Conservation (phyloP, 2,329 filamentous ascomycete genomes). For the Pyrenophora tritici-repentis region DNA sequence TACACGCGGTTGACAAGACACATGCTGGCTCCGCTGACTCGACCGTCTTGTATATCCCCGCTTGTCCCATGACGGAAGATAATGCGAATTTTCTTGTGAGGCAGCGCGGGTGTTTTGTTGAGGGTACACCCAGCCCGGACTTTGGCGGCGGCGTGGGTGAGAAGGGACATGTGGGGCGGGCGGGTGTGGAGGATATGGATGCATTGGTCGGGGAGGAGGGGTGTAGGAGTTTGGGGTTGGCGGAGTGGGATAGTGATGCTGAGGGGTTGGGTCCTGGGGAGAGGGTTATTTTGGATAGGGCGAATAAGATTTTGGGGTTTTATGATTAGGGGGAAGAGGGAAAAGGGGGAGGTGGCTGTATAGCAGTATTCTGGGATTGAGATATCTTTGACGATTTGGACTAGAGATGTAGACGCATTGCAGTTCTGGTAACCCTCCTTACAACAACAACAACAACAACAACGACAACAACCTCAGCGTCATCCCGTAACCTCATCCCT, state of each 20-base stretch:
- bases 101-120: conserved; percentile 72
- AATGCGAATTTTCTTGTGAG: conserved; percentile 73
- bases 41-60: conserved; percentile 86
- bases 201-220: conserved; percentile 53
- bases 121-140: conserved; percentile 59
- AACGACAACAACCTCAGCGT: too few species aligned
- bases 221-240: conserved; percentile 60
- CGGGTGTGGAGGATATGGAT: conserved; percentile 47
- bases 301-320: conserved; percentile 62
- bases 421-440: too few species aligned
- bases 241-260: conserved; percentile 55
- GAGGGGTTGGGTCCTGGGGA: conserved; percentile 57
- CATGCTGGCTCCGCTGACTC: conserved; percentile 75
- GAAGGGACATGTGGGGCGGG: conserved; percentile 52
- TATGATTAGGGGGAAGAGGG: conserved; percentile 17
- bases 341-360: too few species aligned
- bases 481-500: too few species aligned
- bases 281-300: conserved; percentile 55
- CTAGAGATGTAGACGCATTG: too few species aligned
- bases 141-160: conserved; percentile 68
- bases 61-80: conserved; percentile 75
- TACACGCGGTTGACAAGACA: conserved; percentile 82
- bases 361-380: too few species aligned
- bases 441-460: too few species aligned
- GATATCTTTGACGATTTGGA: too few species aligned